Conservation (phyloP, 2,329 filamentous ascomycete genomes). For the Colletotrichum chlorophyti region DNA sequence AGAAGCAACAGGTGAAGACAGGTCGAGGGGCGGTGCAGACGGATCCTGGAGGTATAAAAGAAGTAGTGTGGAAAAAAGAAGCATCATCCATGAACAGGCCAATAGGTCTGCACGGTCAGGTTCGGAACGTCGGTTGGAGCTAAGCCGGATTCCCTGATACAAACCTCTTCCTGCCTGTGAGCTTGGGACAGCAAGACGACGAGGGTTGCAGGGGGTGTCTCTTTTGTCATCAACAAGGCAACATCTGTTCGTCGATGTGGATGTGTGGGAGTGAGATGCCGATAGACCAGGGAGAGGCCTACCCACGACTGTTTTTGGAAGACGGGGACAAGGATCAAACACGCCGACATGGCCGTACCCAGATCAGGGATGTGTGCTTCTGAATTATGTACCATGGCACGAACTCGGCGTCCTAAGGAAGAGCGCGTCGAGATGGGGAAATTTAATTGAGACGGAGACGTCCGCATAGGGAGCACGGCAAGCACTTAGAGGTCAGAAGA, state of each 20-base stretch:
- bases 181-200: conserved; percentile 31
- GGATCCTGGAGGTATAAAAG: conserved; percentile 60
- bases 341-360: conserved; percentile 33
- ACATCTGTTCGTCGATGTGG: conserved; percentile 50
- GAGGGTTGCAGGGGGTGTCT: conserved; percentile 28
- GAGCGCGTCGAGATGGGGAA: conserved; percentile 11
- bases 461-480: conserved; percentile 14
- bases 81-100: conserved; percentile 45
- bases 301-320: conserved; percentile 39
- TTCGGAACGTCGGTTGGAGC: conserved; percentile 59
- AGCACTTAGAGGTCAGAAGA: conserved; percentile 3
- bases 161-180: conserved; percentile 44
- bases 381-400: conserved; percentile 27
- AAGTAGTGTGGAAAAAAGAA: conserved; percentile 50
- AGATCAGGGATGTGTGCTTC: conserved; percentile 29
- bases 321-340: conserved; percentile 38
- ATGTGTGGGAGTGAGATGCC: conserved; percentile 40
- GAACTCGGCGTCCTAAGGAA: conserved; percentile 13
- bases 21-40: conserved; percentile 55
- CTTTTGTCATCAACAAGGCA: conserved; percentile 38
- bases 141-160: conserved; percentile 58
- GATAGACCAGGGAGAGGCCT: conserved; percentile 38
- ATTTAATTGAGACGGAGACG: conserved; percentile 18
- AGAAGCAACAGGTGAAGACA: conserved; percentile 45
- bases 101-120: conserved; percentile 50